Evolutionary conservation across 2,329 filamentous ascomycete species (phyloP), one percentile per base, ranked within the genome.

Genomic region (Fusarium sp.): DNA sequence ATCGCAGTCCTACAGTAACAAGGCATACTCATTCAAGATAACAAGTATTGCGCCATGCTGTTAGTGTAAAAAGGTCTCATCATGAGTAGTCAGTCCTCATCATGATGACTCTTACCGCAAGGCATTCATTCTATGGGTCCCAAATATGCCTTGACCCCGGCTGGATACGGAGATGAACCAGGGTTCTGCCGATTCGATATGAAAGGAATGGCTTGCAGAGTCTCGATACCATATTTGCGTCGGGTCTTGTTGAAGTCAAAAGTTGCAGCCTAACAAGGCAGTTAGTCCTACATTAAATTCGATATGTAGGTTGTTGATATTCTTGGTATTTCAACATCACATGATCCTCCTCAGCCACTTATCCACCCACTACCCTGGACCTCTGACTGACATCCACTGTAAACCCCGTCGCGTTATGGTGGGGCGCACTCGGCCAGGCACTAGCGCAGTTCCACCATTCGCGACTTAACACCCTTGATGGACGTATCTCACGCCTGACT

Each of bases 101-200:
- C 34, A 66, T 65, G 62, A 53, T 65, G 62, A 61, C 55, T 65
- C 46, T 49, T 42, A 28, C 10, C 34, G 46, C 38, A 40, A 50
- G 61, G 54, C 46, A 38, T 57, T 41, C 46, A 47, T 57, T 41
- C 42, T 51, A 37, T 28, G 53, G 41, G 44, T 36, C 40, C 36
- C 34, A 9, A 58, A 16, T 40, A 52, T 36, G 55, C 62, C 62
- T 65, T 55, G 42, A 41, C 31, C 49, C 42, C 30, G 55, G 20
- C 16, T 37, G 28, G 23, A 33, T 8, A n/a, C 38, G 36, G 44
- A 42, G 12, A 13, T 16, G 1, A 37, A 33, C 15, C 26, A 4
- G 42, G 28, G 28, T 20, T 8, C 42, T 45, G 42, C 28, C 42
- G 42, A 31, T 20, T 11, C 10, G 31, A 16, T 28, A 45, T 30